Evolutionary conservation across 2,329 filamentous ascomycete genomes (phyloP).

Genomic region (Fusarium euwallaceae): DNA sequence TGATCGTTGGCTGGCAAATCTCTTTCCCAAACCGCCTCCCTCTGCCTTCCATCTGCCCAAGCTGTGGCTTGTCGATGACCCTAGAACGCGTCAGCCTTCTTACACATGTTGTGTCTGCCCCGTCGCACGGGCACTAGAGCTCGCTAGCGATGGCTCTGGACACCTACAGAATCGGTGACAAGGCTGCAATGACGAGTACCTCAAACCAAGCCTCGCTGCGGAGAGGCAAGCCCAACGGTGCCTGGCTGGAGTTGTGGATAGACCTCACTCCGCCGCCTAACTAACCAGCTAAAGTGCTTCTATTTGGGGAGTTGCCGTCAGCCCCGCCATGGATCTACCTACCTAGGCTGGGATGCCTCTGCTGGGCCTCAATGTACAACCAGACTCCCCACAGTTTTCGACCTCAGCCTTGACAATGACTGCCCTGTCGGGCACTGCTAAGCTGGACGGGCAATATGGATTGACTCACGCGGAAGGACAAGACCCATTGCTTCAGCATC

Average conservation of each 20-base stretch:
- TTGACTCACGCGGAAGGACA: slow-evolving; percentile 23
- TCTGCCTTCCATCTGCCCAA: background rate
- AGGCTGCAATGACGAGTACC: slow-evolving; percentile 33
- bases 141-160: slow-evolving; percentile 18
- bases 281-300: slow-evolving; percentile 20
- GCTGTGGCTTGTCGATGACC: slow-evolving; percentile 30
- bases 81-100: slow-evolving; percentile 41
- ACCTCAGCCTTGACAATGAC: slow-evolving; percentile 27
- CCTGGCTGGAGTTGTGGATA: slow-evolving; percentile 22
- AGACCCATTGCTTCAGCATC: slow-evolving; percentile 19
- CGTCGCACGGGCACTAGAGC: slow-evolving; percentile 2
- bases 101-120: slow-evolving; percentile 22
- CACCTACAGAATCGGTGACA: slow-evolving; percentile 30
- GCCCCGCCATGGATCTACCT: slow-evolving; percentile 7
- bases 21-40: background rate
- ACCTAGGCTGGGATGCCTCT: slow-evolving; percentile 16
- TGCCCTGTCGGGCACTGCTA: slow-evolving; percentile 15
- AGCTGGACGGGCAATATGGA: slow-evolving; percentile 10
- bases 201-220: slow-evolving; percentile 31
- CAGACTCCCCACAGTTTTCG: slow-evolving; percentile 27
- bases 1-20: background rate
- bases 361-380: slow-evolving; percentile 10
- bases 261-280: slow-evolving; percentile 32
- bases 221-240: slow-evolving; percentile 17
- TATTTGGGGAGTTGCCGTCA: slow-evolving; percentile 40